A percentile compares a stretch with the other conserved stretches of the same genome.
phyloP scores from a whole-genome alignment of 2,329 filamentous ascomycete species.

The Exophiala spinifera region DNA sequence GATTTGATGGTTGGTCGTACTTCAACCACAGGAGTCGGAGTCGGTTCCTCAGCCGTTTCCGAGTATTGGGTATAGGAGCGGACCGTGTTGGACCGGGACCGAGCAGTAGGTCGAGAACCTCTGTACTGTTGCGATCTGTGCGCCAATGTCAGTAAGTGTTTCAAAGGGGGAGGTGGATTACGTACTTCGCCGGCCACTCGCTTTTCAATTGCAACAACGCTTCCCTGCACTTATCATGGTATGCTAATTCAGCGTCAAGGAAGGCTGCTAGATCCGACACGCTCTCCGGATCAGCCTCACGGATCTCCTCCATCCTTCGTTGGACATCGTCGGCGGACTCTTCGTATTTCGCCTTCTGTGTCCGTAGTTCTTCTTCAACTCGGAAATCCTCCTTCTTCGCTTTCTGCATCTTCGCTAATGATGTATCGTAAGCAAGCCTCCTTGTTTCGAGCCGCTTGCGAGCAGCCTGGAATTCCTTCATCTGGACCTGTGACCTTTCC shows the following conservation, averaged over 20 bases:
- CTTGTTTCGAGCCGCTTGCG: slow-evolving; percentile 93
- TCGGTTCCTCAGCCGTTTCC: slow-evolving; percentile 56
- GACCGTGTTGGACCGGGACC: slow-evolving; percentile 62
- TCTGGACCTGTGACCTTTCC: slow-evolving; percentile 83
- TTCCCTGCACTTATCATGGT: slow-evolving; percentile 86
- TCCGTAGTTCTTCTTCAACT: slow-evolving; percentile 85
- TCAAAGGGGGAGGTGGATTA: slow-evolving; percentile 30
- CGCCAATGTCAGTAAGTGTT: background rate
- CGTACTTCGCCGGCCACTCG: slow-evolving; percentile 65
- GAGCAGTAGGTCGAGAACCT: slow-evolving; percentile 43
- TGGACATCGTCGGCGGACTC: slow-evolving; percentile 90
- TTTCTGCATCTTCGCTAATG: slow-evolving; percentile 85
- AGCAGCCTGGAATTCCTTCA: slow-evolving; percentile 94
- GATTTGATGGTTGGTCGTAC: slow-evolving; percentile 54
- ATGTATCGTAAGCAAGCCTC: slow-evolving; percentile 85
- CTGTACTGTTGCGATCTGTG: slow-evolving; percentile 19
- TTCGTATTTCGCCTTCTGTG: slow-evolving; percentile 92
- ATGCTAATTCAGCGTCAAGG: slow-evolving; percentile 83
- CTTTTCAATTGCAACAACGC: slow-evolving; percentile 68
- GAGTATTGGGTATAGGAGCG: slow-evolving; percentile 62
- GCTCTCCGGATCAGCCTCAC: slow-evolving; percentile 82
- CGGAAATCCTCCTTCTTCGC: slow-evolving; percentile 91
- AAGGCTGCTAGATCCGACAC: slow-evolving; percentile 76
- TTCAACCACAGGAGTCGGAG: slow-evolving; percentile 48
- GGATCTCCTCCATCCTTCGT: slow-evolving; percentile 93